A percentile compares a stretch with the other conserved stretches of the same genome.
phyloP scores from a whole-genome alignment of 2,329 filamentous ascomycete genomes.

The Cercospora janseana region DNA sequence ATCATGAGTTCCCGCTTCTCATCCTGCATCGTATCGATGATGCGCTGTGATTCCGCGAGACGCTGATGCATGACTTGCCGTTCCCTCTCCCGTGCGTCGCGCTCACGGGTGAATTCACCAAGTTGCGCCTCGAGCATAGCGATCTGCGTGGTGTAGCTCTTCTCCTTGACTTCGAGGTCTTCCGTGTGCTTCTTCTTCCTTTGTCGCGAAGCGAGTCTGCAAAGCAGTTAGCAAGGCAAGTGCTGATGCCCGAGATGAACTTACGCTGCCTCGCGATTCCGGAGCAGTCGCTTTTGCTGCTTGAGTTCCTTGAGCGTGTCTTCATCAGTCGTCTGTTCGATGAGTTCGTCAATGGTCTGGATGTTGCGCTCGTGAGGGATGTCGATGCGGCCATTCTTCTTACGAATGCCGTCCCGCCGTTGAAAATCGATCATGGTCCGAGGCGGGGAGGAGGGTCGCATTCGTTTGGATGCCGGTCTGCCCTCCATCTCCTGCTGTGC shows the following conservation, averaged over 20 bases:
- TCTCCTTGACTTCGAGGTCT: slow-evolving; percentile 94
- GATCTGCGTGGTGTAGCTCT: slow-evolving; percentile 76
- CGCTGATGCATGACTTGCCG: slow-evolving; percentile 58
- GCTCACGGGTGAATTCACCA: slow-evolving; percentile 60
- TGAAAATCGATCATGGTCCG: slow-evolving; percentile 40
- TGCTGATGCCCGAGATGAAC: slow-evolving; percentile 32
- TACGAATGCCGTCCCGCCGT: slow-evolving; percentile 84
- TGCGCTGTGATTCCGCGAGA: slow-evolving; percentile 70
- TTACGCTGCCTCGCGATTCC: slow-evolving; percentile 96
- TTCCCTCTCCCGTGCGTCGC: slow-evolving; percentile 33
- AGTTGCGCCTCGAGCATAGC: slow-evolving; percentile 76
- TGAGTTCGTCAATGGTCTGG: slow-evolving; percentile 90
- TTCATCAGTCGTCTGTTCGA: slow-evolving; percentile 82
- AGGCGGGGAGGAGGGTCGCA: slow-evolving; percentile 67
- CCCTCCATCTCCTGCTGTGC: slow-evolving; percentile 52
- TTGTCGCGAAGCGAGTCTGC: slow-evolving; percentile 88
- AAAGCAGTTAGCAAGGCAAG: slow-evolving; percentile 25
- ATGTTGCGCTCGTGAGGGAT: slow-evolving; percentile 92
- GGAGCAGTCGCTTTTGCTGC: slow-evolving; percentile 90
- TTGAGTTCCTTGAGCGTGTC: slow-evolving; percentile 97
- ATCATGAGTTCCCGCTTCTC: slow-evolving; percentile 93
- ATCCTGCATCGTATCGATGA: slow-evolving; percentile 71
- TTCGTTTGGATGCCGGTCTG: slow-evolving; percentile 51
- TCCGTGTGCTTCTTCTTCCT: slow-evolving; percentile 98
- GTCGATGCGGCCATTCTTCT: slow-evolving; percentile 98